A percentile compares a stretch with the other conserved stretches of the same genome.
Conservation (phyloP, 208 protist genomes). For the Crithidia acanthocephali region DNA sequence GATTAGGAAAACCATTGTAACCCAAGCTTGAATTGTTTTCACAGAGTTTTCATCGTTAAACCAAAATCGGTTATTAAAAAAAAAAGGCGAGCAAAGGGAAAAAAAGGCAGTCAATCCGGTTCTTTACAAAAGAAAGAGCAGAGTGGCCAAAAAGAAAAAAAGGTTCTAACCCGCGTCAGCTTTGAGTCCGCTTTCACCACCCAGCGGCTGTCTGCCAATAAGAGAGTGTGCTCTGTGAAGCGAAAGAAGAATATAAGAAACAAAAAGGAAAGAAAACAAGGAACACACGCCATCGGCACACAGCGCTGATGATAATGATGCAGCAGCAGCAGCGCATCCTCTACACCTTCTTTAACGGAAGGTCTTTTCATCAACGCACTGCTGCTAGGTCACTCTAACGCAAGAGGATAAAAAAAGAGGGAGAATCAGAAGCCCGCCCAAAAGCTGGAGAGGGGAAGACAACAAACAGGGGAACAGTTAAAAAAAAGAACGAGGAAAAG, state of each 20-base stretch:
- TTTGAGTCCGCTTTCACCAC: no score
- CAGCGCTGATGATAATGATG: neutral
- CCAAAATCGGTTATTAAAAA: no score
- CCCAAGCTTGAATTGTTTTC: no score
- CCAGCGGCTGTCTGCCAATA: no score
- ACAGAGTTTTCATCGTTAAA: no score
- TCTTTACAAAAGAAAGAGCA: no score
- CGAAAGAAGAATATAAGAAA: conserved; percentile 9
- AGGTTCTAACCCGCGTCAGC: no score
- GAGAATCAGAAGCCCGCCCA: neutral
- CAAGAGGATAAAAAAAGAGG: conserved; percentile 1
- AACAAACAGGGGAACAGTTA: conserved; percentile 5
- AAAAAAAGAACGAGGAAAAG: conserved; percentile 5
- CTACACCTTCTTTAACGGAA: neutral
- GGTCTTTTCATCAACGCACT: neutral
- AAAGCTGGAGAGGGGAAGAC: neutral
- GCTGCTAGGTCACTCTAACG: neutral
- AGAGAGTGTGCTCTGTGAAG: neutral
- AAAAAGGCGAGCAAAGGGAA: neutral
- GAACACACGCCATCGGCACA: neutral
- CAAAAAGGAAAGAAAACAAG: conserved; percentile 15
- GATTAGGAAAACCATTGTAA: no score
- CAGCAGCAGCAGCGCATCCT: conserved; percentile 1
- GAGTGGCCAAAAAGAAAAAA: neutral
- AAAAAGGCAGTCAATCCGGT: neutral